Evolutionary conservation across 2,329 filamentous ascomycete genomes (phyloP).

Genomic region (Geosmithia flava): DNA sequence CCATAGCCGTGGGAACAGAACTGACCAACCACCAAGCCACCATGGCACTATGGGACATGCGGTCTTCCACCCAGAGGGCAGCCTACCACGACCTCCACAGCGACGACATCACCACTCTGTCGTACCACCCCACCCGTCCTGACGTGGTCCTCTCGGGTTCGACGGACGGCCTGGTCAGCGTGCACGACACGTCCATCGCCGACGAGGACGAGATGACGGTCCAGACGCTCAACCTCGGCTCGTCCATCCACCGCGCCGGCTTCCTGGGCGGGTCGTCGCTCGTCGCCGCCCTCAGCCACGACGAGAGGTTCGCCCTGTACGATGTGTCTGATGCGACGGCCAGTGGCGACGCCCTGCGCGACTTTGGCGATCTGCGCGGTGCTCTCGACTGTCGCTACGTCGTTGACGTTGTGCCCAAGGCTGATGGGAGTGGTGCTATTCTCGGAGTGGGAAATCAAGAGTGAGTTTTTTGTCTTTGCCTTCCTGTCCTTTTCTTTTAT

Average conservation of each 20-base stretch:
- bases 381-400: slow-evolving; percentile 63
- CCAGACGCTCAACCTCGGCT: slow-evolving; percentile 67
- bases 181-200: slow-evolving; percentile 57
- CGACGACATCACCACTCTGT: slow-evolving; percentile 50
- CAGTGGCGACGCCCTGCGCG: slow-evolving; percentile 38
- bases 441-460: slow-evolving; percentile 57
- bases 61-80: slow-evolving; percentile 35
- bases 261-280: slow-evolving; percentile 49
- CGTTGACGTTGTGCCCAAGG: slow-evolving; percentile 50
- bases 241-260: slow-evolving; percentile 62
- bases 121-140: slow-evolving; percentile 46
- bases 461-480: slow-evolving; percentile 22
- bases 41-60: slow-evolving; percentile 44
- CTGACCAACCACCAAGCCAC: slow-evolving; percentile 50
- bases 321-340: slow-evolving; percentile 52
- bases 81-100: slow-evolving; percentile 54
- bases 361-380: slow-evolving; percentile 59
- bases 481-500: background rate
- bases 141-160: slow-evolving; percentile 61
- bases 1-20: slow-evolving; percentile 63
- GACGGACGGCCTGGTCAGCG: slow-evolving; percentile 67
- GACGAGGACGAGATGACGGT: slow-evolving; percentile 70
- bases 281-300: slow-evolving; percentile 63
- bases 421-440: slow-evolving; percentile 44
- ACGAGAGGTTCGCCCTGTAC: slow-evolving; percentile 67